A percentile compares a stretch with the other conserved stretches of the same genome.
Conservation (phyloP, 208 protist genomes). For the Leptomonas pyrrhocoris region DNA sequence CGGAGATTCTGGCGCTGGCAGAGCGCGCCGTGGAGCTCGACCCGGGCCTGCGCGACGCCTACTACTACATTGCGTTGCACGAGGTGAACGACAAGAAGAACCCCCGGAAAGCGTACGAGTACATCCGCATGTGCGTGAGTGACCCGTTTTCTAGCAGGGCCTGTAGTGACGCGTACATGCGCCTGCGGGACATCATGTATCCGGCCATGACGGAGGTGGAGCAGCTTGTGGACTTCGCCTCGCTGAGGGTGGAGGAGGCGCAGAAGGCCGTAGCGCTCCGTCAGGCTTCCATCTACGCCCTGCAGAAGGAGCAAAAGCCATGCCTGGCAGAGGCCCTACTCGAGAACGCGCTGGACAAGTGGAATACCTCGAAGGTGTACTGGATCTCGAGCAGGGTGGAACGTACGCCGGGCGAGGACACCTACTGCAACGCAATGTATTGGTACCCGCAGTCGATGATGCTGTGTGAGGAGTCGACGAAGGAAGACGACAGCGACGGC, state of each 20-base stretch:
- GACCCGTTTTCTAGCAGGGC: constrained; percentile 31
- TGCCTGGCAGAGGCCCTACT: constrained; percentile 20
- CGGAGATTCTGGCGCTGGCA: constrained; percentile 35
- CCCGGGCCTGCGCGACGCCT: constrained; percentile 33
- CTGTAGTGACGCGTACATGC: constrained; percentile 33
- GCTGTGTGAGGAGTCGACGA: constrained; percentile 10
- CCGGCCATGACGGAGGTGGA: constrained; percentile 51
- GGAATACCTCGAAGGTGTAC: constrained; percentile 28
- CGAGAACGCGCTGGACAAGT: constrained; percentile 20
- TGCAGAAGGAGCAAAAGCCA: constrained; percentile 12
- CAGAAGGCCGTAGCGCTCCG: constrained; percentile 39
- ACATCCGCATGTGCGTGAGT: constrained; percentile 42
- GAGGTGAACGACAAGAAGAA: constrained; percentile 35
- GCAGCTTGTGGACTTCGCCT: constrained; percentile 40
- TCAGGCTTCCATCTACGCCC: constrained; percentile 26
- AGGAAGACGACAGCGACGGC: not conserved
- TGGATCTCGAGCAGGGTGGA: constrained; percentile 31
- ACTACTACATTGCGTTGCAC: constrained; percentile 53
- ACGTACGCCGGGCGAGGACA: not conserved
- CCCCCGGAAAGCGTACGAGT: constrained; percentile 25
- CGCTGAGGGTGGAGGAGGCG: constrained; percentile 11
- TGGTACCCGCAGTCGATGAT: constrained; percentile 20
- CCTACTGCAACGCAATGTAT: constrained; percentile 40
- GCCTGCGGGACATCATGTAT: constrained; percentile 29
- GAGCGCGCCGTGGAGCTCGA: constrained; percentile 39